Evolutionary conservation across 371 early-diverging fungal genomes (phyloP).

Genomic region (Mortierella sp.): DNA sequence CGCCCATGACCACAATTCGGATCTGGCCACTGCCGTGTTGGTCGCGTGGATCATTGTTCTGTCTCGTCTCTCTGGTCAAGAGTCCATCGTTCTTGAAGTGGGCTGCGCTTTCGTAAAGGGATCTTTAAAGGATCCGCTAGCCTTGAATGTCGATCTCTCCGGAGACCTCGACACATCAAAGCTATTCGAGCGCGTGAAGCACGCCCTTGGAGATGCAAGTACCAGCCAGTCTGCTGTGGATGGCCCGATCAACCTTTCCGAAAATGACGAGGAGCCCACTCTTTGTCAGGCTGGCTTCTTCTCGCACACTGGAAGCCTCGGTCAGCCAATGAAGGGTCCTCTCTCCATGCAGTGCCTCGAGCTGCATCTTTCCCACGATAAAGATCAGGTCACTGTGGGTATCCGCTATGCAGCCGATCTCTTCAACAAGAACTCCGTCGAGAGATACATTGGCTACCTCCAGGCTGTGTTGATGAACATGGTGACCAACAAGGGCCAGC

Average conservation of each 20-base stretch:
- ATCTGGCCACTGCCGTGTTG: conserved; percentile 1
- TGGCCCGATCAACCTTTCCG: not conserved
- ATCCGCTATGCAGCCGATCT: not conserved
- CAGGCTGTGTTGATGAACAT: not conserved
- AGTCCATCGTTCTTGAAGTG: not conserved
- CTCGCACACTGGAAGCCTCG: not conserved
- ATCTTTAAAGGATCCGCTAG: not conserved
- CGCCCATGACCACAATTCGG: not conserved
- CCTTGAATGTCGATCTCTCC: conserved; percentile 3
- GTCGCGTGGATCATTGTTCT: conserved; percentile 2
- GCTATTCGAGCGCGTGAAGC: not conserved
- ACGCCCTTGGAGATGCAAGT: not conserved
- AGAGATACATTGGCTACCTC: conserved; percentile 3
- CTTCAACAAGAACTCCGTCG: not conserved
- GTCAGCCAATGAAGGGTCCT: not conserved
- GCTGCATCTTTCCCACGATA: conserved; percentile 4
- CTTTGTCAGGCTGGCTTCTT: not conserved
- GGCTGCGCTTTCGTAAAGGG: not conserved
- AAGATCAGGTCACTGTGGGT: not conserved
- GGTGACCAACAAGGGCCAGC: not conserved
- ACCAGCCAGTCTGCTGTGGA: not conserved
- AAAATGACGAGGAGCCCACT: not conserved
- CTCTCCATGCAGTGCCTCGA: conserved; percentile 2
- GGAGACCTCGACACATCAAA: not conserved
- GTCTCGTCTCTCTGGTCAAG: conserved; percentile 7